Evolutionary conservation across 2,329 filamentous ascomycete species (phyloP).

Genomic region (Claviceps sp.): DNA sequence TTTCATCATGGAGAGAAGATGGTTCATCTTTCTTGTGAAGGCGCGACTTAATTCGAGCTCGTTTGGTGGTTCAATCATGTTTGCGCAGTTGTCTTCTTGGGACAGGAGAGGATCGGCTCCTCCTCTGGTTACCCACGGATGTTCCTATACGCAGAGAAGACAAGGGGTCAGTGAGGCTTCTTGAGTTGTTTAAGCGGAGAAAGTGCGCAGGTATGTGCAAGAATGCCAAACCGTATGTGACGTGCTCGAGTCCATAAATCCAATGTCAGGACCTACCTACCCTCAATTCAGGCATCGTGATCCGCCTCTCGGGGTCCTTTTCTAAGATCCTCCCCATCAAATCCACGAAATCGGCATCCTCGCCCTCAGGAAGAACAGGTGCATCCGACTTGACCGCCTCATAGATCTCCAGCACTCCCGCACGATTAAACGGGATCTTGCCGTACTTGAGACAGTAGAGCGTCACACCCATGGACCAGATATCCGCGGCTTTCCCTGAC

Average conservation of each 20-base stretch:
- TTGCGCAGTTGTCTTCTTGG: conserved; percentile 71
- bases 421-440: conserved; percentile 69
- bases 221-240: not conserved
- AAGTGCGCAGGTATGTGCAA: not conserved
- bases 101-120: conserved; percentile 68
- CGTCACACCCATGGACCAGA: conserved; percentile 97
- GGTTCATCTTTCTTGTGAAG: conserved; percentile 79
- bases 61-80: conserved; percentile 70
- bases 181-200: not conserved
- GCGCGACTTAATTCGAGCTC: conserved; percentile 82
- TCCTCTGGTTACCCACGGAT: conserved; percentile 81
- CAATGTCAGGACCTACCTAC: conserved; percentile 35
- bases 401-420: conserved; percentile 73
- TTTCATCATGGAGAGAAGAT: conserved; percentile 80
- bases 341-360: conserved; percentile 57
- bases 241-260: not conserved
- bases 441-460: conserved; percentile 89
- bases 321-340: conserved; percentile 63
- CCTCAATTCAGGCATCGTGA: conserved; percentile 68
- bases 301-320: conserved; percentile 72
- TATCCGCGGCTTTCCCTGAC: conserved; percentile 79
- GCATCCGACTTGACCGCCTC: conserved; percentile 69
- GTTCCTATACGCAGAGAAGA: conserved; percentile 41
- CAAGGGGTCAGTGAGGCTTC: not conserved
- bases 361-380: conserved; percentile 46